Evolutionary conservation across 805 yeast species (phyloP), one percentile per base, ranked within the genome.

Genomic region (Candida glaebosa): DNA sequence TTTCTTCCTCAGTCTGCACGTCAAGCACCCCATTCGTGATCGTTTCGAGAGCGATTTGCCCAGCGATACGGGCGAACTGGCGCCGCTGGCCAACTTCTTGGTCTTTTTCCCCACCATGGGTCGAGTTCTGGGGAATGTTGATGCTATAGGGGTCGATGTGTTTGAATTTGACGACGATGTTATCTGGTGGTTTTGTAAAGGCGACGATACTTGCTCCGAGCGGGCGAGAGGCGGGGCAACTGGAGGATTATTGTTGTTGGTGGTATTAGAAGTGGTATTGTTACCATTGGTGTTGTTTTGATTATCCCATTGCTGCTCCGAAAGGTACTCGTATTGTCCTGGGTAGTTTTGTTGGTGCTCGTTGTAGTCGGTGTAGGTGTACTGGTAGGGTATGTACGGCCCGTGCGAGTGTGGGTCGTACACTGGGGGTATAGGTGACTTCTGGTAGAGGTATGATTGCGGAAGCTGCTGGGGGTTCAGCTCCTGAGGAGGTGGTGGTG

Each of bases 1-100:
- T 56, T 84, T 86, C 68, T 86, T 86, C 18, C 95, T 63, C 44
- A 76, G 78, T 34, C 93, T 74, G 51, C 95, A 86, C 1, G 95
- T 84, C 33, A 83, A 65, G 57, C 95, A 86, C 0, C 95, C 95
- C 71, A 73, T 69, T 52, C 87, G 69, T 14, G 84, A 79, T 42
- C 87, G 65, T 50, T 68, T 76, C n/a, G 68, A 50, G 5, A 53
- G 53, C 5, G 54, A 42, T 37, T 50, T 50, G 34, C 34, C 12
- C 28, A 8, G 20, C 3, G 31, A 15, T 18, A 24, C 18, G 9
- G 36, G 17, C 12, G 30, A 31, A 17, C 10, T 17, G 1, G 38
- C 5, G 6, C 24, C 16, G 17, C n/a, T 18, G n/a, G 14, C n/a
- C 4, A 30, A n/a, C 26, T 18, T 20, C 30, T 28, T 30, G 5